These are phyloP conservation scores for Arabis alpina DNA, from an alignment of 345 rosid genomes.

Conservation along the genomic window DNA sequence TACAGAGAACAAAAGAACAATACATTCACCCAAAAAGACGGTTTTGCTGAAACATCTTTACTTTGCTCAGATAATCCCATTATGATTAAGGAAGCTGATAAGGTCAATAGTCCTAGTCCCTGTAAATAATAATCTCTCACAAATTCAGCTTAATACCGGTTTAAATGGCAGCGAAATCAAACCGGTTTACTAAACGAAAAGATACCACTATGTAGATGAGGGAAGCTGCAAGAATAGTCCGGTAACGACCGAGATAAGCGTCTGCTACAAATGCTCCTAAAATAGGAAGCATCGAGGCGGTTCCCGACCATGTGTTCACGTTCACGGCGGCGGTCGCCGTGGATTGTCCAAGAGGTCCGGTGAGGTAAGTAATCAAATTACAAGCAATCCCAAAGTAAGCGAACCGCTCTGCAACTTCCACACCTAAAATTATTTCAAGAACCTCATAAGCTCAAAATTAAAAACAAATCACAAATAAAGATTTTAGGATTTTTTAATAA, in stretches of 20 bases:
- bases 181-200: neutral
- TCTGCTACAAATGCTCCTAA: slow-evolving; percentile 57
- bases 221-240: slow-evolving; percentile 49
- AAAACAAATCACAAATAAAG: neutral
- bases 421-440: slow-evolving; percentile 28
- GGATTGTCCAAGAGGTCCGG: slow-evolving; percentile 55
- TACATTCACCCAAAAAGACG: slow-evolving; percentile 43
- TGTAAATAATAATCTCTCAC: slow-evolving; percentile 26
- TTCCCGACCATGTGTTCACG: slow-evolving; percentile 58
- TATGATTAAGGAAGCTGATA: slow-evolving; percentile 60
- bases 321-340: slow-evolving; percentile 54
- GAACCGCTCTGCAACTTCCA: slow-evolving; percentile 59
- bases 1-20: slow-evolving; percentile 37
- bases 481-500: neutral
- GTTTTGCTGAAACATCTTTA: slow-evolving; percentile 22
- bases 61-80: slow-evolving; percentile 45
- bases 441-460: too few species aligned
- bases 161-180: neutral
- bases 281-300: slow-evolving; percentile 48
- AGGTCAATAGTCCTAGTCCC: slow-evolving; percentile 64
- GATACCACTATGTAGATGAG: slow-evolving; percentile 37
- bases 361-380: slow-evolving; percentile 51
- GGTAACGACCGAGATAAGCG: slow-evolving; percentile 61
- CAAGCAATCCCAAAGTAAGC: slow-evolving; percentile 51
- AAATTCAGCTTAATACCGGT: slow-evolving; percentile 12